phyloP scores from a whole-genome alignment of 768 basidiomycete species.

The Nidularia sp. region DNA sequence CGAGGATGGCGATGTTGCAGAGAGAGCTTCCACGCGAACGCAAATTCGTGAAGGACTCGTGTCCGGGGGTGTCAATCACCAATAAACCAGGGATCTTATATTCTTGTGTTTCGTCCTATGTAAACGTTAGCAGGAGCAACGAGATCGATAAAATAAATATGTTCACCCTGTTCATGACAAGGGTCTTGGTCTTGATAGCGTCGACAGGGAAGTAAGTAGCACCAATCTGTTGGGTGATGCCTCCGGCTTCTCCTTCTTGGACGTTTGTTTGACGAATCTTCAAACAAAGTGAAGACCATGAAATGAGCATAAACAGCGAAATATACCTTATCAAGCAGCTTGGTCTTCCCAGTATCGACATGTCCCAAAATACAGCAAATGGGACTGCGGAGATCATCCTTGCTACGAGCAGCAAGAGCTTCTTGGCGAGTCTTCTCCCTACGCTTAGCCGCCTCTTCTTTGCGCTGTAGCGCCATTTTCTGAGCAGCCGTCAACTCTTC shows the following conservation, averaged over 20 bases:
- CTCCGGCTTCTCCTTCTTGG: conserved; percentile 98
- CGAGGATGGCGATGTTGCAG: conserved; percentile 98
- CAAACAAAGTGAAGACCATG: background rate
- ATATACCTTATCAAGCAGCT: conserved; percentile 89
- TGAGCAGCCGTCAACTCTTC: conserved; percentile 69
- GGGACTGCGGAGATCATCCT: conserved; percentile 89
- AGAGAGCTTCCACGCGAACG: conserved; percentile 93
- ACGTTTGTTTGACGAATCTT: conserved; percentile 99
- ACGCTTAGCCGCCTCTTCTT: conserved; percentile 82
- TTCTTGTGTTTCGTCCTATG: conserved; percentile 74
- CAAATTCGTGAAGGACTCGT: conserved; percentile 98
- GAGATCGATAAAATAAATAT: background rate
- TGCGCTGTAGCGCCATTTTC: conserved; percentile 63
- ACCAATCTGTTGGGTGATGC: conserved; percentile 99
- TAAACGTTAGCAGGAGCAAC: conserved; percentile 2
- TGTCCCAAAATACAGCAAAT: conserved; percentile 99
- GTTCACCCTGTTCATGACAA: conserved; percentile 81
- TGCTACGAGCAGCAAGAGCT: conserved; percentile 81
- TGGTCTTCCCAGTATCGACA: conserved; percentile 99
- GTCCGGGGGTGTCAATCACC: conserved; percentile 96
- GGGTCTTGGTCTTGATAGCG: conserved; percentile 90
- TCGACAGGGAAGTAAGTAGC: conserved; percentile 98
- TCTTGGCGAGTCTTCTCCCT: conserved; percentile 76
- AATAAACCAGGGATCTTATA: conserved; percentile 97
- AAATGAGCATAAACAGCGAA: no score